Conservation (phyloP, 306 rosid species). For the Inga oerstediana region DNA sequence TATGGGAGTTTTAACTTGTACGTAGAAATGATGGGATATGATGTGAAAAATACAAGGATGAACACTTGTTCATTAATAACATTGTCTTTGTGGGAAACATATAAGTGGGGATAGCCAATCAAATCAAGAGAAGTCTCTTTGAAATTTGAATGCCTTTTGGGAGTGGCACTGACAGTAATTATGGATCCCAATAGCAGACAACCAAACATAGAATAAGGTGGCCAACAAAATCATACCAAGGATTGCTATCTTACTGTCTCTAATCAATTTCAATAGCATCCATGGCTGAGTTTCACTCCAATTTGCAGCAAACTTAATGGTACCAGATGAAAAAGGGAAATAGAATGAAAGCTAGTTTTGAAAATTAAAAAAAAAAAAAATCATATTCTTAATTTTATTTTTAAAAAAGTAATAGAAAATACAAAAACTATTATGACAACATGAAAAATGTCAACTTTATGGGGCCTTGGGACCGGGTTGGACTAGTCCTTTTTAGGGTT, state of each 20-base stretch:
- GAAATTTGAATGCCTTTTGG: slow-evolving; percentile 1
- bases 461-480: background rate
- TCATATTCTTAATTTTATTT: background rate
- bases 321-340: background rate
- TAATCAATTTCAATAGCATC: slow-evolving; percentile 44
- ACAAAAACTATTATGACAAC: background rate
- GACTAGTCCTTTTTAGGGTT: background rate
- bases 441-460: background rate
- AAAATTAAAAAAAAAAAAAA: background rate
- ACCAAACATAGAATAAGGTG: slow-evolving; percentile 4
- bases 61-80: background rate
- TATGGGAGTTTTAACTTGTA: background rate
- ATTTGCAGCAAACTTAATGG: background rate
- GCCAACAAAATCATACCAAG: slow-evolving; percentile 50
- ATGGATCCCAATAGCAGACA: slow-evolving; percentile 29
- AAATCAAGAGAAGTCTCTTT: background rate
- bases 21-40: background rate
- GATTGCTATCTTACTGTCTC: slow-evolving; percentile 33
- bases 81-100: background rate
- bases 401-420: background rate
- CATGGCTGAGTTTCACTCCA: slow-evolving; percentile 2
- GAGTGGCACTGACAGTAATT: slow-evolving; percentile 17
- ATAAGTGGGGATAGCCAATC: background rate
- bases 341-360: background rate
- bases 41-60: background rate